Evolutionary conservation across 768 basidiomycete genomes (phyloP).

Genomic region (Pleurotus tuoliensis): DNA sequence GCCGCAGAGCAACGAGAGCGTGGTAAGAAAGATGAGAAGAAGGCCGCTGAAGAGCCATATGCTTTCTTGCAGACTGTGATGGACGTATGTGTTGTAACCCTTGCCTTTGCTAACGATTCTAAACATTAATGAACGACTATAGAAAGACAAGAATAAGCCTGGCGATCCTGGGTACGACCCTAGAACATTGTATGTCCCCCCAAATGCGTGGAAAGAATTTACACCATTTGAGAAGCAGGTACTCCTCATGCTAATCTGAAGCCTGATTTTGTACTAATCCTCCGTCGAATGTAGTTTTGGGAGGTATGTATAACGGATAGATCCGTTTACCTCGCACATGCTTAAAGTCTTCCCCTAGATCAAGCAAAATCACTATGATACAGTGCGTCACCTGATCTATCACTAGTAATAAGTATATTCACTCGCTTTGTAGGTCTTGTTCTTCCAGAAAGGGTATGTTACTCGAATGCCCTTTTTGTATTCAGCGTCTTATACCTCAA

Average conservation of each 20-base stretch:
- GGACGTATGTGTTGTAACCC: conserved; percentile 51
- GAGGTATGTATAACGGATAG: conserved; percentile 37
- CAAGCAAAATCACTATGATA: conserved; percentile 97
- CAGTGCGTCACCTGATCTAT: conserved; percentile 39
- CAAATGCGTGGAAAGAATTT: conserved; percentile 72
- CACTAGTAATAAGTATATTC: conserved; percentile 12
- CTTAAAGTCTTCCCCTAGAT: conserved; percentile 46
- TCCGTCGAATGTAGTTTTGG: conserved; percentile 52
- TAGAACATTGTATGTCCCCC: conserved; percentile 79
- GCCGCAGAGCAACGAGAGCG: conserved; percentile 76
- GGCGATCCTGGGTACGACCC: conserved; percentile 89
- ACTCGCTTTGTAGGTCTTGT: conserved; percentile 56
- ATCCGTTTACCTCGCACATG: background rate
- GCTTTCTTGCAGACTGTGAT: conserved; percentile 64
- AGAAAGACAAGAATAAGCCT: conserved; percentile 81
- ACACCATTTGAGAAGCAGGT: conserved; percentile 96
- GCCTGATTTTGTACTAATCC: conserved; percentile 3
- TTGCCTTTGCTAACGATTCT: background rate
- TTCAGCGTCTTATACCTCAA: background rate
- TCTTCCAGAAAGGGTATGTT: conserved; percentile 94
- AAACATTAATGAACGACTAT: conserved; percentile 3
- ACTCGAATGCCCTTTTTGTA: background rate
- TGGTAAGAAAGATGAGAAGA: conserved; percentile 80
- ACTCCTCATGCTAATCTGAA: conserved; percentile 10
- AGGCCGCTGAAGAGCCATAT: conserved; percentile 73